Conservation (phyloP, 208 protist genomes). For the Crithidia sp. region DNA sequence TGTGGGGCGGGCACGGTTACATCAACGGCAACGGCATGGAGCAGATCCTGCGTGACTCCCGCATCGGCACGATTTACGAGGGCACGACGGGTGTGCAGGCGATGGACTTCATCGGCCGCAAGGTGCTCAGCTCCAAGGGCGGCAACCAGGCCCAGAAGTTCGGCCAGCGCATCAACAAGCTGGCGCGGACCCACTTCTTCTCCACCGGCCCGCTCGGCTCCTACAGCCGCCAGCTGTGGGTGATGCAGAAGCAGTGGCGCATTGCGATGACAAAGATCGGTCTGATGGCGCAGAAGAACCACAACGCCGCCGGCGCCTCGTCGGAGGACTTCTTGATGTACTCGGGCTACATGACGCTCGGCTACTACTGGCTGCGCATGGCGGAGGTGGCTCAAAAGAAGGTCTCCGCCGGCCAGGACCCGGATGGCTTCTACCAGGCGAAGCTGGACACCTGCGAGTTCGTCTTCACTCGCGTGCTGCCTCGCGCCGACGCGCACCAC, state of each 20-base stretch:
- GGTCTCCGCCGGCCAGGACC: slow-evolving; percentile 58
- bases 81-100: slow-evolving; percentile 88
- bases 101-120: slow-evolving; percentile 87
- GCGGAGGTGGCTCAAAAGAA: slow-evolving; percentile 67
- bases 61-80: slow-evolving; percentile 80
- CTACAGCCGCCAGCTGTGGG: slow-evolving; percentile 51
- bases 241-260: slow-evolving; percentile 73
- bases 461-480: slow-evolving; percentile 77
- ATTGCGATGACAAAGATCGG: slow-evolving; percentile 58
- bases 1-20: slow-evolving; percentile 83
- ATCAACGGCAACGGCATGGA: slow-evolving; percentile 87
- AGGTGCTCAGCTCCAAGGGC: slow-evolving; percentile 70
- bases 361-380: slow-evolving; percentile 91
- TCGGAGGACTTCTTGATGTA: slow-evolving; percentile 86
- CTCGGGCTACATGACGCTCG: slow-evolving; percentile 79
- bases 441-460: slow-evolving; percentile 83
- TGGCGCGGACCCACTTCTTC: slow-evolving; percentile 43
- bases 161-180: slow-evolving; percentile 43
- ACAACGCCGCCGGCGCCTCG: slow-evolving; percentile 46
- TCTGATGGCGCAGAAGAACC: slow-evolving; percentile 46
- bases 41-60: slow-evolving; percentile 78
- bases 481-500: slow-evolving; percentile 60
- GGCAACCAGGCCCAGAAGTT: slow-evolving; percentile 50
- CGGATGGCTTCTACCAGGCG: slow-evolving; percentile 81
- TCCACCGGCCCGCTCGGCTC: slow-evolving; percentile 41